Conservation (phyloP, 139 green algal species). For the Micractinium conductrix region DNA sequence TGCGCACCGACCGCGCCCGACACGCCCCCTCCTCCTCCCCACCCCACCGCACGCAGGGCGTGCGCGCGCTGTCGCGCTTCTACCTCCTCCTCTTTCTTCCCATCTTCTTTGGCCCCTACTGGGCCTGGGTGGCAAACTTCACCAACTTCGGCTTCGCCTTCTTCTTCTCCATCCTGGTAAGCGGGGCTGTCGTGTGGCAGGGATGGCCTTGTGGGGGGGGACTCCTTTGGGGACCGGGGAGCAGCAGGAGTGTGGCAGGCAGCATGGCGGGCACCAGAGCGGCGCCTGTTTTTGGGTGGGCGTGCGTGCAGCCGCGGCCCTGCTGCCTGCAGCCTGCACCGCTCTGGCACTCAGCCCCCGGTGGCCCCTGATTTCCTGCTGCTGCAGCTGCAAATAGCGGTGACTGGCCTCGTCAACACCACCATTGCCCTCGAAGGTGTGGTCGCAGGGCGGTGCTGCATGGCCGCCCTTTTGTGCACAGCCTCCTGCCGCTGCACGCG, state of each 20-base stretch:
- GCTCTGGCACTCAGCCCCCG: no score
- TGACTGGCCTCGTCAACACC: constrained; percentile 59
- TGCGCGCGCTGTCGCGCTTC: constrained; percentile 40
- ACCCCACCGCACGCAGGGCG: constrained; percentile 1
- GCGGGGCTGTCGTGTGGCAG: no score
- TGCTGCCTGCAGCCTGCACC: no score
- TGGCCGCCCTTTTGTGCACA: neutral
- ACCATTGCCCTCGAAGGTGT: constrained; percentile 55
- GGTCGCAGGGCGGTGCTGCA: neutral
- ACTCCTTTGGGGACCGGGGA: no score
- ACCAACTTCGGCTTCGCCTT: constrained; percentile 57
- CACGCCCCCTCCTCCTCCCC: no score
- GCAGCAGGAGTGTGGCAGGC: no score
- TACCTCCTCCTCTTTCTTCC: constrained; percentile 63
- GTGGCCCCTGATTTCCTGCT: neutral
- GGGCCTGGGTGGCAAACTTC: constrained; percentile 35
- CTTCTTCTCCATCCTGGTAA: constrained; percentile 53
- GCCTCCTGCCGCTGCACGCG: neutral
- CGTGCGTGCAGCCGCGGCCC: no score
- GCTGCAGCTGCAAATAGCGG: constrained; percentile 48
- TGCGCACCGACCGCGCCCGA: no score
- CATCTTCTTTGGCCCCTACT: constrained; percentile 72
- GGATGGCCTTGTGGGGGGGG: no score
- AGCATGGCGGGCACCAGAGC: no score
- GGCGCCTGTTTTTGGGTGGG: no score